A percentile compares a stretch with the other conserved stretches of the same genome.
These are phyloP conservation scores for Aspergillus arachidicola DNA, from an alignment of 2,329 filamentous ascomycete genomes.

Conservation along the genomic window DNA sequence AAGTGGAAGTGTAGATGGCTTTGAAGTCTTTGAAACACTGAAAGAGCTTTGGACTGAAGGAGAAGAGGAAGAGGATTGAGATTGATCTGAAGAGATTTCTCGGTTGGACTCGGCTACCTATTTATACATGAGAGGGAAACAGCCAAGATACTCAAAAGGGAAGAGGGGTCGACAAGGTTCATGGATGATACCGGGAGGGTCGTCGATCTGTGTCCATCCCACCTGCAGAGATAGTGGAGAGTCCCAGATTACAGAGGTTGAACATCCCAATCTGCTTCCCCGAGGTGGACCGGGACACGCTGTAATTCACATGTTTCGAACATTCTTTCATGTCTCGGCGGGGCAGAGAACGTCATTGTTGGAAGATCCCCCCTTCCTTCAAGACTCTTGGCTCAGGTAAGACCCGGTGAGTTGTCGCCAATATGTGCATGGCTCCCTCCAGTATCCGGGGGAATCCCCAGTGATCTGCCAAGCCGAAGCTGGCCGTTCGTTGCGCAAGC, in stretches of 20 bases:
- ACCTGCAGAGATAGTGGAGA: conserved; percentile 21
- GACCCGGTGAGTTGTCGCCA: conserved; percentile 5
- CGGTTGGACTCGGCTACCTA: conserved; percentile 24
- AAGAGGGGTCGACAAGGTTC: conserved; percentile 30
- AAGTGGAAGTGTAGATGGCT: conserved; percentile 4
- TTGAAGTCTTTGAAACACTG: not conserved
- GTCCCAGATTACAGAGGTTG: not conserved
- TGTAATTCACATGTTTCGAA: conserved; percentile 32
- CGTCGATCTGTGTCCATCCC: conserved; percentile 31
- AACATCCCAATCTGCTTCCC: conserved; percentile 1
- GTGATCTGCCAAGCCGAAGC: conserved; percentile 6
- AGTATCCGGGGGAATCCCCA: conserved; percentile 4
- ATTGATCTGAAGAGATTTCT: conserved; percentile 2
- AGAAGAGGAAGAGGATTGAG: conserved; percentile 8
- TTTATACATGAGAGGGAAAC: conserved; percentile 29
- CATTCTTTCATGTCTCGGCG: conserved; percentile 22
- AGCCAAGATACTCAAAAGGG: conserved; percentile 19
- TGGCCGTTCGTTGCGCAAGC: conserved; percentile 7
- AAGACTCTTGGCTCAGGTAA: conserved; percentile 29
- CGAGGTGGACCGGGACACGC: conserved; percentile 10
- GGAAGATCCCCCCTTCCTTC: conserved; percentile 23
- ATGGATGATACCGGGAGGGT: conserved; percentile 23
- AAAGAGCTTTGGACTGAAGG: not conserved
- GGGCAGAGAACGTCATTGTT: conserved; percentile 33
- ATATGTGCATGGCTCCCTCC: not conserved